These are phyloP conservation scores for Vitis hybrid DNA, from an alignment of 177 flowering plant genomes.

Conservation along the genomic window DNA sequence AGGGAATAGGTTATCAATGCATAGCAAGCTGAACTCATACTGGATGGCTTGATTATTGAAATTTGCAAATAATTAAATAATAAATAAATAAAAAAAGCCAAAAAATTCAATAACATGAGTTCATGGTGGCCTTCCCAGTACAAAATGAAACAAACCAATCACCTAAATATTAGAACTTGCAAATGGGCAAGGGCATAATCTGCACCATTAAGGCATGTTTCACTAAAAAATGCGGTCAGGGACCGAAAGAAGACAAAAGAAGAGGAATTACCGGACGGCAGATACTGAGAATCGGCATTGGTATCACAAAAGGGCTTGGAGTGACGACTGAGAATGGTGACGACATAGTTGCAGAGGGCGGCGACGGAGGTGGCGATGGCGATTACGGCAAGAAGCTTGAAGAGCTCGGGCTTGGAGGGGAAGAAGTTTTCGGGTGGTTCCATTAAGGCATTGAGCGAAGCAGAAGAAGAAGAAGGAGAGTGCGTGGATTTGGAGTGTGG, in stretches of 20 bases:
- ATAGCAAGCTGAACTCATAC: no score
- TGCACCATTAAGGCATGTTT: background rate
- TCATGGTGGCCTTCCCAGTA: no score
- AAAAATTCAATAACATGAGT: no score
- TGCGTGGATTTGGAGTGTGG: slow-evolving; percentile 10
- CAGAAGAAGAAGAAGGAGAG: slow-evolving; percentile 11
- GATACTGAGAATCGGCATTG: slow-evolving; percentile 19
- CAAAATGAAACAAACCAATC: no score
- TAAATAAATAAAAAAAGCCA: no score
- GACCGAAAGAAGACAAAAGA: background rate
- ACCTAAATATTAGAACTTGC: no score
- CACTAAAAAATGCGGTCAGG: background rate
- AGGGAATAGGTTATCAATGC: no score
- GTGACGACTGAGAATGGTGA: slow-evolving; percentile 25
- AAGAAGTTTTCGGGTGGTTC: slow-evolving; percentile 58
- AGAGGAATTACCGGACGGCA: slow-evolving; percentile 35
- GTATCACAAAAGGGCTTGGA: slow-evolving; percentile 70
- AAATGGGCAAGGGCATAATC: no score
- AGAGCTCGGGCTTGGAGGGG: slow-evolving; percentile 61
- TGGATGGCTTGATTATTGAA: no score
- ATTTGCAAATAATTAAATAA: no score
- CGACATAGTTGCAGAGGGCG: slow-evolving; percentile 44
- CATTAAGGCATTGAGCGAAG: slow-evolving; percentile 16
- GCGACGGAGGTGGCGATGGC: slow-evolving; percentile 60
- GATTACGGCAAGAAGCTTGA: slow-evolving; percentile 48